Evolutionary conservation across 73 alveolate genomes (phyloP).

Genomic region (Blepharisma stoltei): DNA sequence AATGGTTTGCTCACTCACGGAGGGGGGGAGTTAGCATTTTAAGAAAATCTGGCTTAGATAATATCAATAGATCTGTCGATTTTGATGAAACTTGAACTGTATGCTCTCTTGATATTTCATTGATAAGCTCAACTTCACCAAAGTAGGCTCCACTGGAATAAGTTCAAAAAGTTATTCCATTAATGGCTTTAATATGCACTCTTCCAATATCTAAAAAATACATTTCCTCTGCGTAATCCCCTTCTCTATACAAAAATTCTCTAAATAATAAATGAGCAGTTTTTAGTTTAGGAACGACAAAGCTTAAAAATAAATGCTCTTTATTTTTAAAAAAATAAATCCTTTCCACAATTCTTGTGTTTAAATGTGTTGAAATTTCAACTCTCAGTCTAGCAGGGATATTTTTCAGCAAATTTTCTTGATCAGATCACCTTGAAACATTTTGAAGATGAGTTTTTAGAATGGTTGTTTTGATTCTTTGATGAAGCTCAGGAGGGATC

Average conservation of each 20-base stretch:
- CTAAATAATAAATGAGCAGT: slow-evolving; percentile 16
- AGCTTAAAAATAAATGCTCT: slow-evolving; percentile 45
- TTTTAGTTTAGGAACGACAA: slow-evolving; percentile 47
- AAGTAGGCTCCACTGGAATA: slow-evolving; percentile 45
- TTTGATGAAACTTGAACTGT: slow-evolving; percentile 31
- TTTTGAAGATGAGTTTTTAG: slow-evolving; percentile 42
- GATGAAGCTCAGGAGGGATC: slow-evolving; percentile 40
- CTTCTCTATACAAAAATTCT: slow-evolving; percentile 48
- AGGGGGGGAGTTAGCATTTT: no score
- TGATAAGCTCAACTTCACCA: slow-evolving; percentile 53
- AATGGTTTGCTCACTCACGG: no score
- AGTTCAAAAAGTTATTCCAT: slow-evolving; percentile 48
- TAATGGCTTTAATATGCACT: slow-evolving; percentile 39
- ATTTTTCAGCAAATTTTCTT: slow-evolving; percentile 44
- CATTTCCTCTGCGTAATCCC: slow-evolving; percentile 51
- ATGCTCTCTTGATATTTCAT: slow-evolving; percentile 39
- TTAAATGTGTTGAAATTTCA: slow-evolving; percentile 45
- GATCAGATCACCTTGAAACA: slow-evolving; percentile 41
- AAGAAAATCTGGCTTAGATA: slow-evolving; percentile 30
- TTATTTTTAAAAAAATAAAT: slow-evolving; percentile 48
- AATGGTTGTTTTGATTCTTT: slow-evolving; percentile 39
- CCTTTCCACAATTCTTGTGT: slow-evolving; percentile 36
- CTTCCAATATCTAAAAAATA: slow-evolving; percentile 60
- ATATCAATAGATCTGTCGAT: slow-evolving; percentile 32
- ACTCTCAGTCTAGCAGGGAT: slow-evolving; percentile 48